Conservation (phyloP, 345 rosid genomes). For the Populus nigra region DNA sequence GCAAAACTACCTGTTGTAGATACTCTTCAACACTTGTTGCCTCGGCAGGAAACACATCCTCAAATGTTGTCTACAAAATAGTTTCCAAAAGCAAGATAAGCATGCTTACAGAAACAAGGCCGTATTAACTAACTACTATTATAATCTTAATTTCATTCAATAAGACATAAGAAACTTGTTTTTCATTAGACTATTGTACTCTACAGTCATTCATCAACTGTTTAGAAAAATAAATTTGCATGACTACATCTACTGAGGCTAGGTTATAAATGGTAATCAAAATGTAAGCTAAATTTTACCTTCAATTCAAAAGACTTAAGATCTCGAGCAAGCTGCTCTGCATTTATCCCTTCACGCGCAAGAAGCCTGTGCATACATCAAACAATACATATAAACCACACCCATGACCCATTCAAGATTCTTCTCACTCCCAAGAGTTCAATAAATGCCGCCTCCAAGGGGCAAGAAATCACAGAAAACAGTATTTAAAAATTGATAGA, state of each 20-base stretch:
- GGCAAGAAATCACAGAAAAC: constrained; percentile 2
- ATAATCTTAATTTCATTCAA: background rate
- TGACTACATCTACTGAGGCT: constrained; percentile 3
- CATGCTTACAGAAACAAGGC: background rate
- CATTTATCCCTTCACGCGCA: constrained; percentile 97
- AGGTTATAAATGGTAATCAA: background rate
- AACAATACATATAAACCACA: background rate
- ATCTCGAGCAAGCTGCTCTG: constrained; percentile 95
- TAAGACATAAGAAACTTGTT: background rate
- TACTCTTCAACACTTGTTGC: constrained; percentile 93
- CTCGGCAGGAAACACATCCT: constrained; percentile 97
- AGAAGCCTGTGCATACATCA: constrained; percentile 54
- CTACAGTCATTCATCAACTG: background rate
- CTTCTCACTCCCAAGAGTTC: background rate
- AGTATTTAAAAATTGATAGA: background rate
- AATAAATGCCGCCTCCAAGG: background rate
- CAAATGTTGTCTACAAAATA: constrained; percentile 68
- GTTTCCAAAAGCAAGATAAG: constrained; percentile 11
- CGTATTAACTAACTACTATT: background rate
- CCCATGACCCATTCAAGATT: background rate
- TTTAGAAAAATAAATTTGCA: background rate
- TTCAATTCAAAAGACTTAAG: constrained; percentile 91
- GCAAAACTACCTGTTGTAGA: constrained; percentile 74
- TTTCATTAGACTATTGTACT: background rate
- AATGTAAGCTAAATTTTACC: constrained; percentile 35